Conservation (phyloP, 305 asterid genomes). For the Stenogyne calaminthoides region DNA sequence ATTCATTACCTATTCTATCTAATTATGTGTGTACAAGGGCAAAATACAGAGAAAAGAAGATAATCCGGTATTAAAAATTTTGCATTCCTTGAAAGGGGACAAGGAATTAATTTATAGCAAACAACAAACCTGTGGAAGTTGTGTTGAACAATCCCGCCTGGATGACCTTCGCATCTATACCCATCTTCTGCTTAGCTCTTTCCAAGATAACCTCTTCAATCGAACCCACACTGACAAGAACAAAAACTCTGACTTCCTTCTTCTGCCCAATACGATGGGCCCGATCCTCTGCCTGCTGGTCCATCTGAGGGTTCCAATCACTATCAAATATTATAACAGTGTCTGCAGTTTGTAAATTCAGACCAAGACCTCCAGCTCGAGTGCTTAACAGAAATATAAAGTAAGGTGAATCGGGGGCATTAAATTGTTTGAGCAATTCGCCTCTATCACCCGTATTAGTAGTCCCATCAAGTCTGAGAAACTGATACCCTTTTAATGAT, state of each 20-base stretch:
- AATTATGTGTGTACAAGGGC: background rate
- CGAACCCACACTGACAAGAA: conserved; percentile 93
- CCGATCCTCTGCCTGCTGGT: conserved; percentile 99
- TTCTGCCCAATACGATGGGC: conserved; percentile 99
- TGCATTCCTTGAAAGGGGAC: conserved; percentile 5
- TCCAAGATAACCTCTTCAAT: conserved; percentile 95
- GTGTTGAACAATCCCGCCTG: conserved; percentile 98
- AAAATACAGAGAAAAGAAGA: background rate
- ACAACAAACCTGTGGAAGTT: conserved; percentile 88
- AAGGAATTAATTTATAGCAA: conserved; percentile 16
- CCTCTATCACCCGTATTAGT: conserved; percentile 94
- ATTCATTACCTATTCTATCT: background rate
- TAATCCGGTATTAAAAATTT: background rate
- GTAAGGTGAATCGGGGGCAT: conserved; percentile 93
- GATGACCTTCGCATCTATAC: conserved; percentile 98
- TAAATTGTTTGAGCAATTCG: conserved; percentile 68
- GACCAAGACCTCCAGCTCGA: conserved; percentile 99
- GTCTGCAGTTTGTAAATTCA: conserved; percentile 96
- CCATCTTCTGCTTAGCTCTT: conserved; percentile 99
- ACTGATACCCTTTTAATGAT: conserved; percentile 70
- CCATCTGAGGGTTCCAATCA: conserved; percentile 99
- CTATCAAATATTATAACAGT: conserved; percentile 96
- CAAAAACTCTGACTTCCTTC: conserved; percentile 97
- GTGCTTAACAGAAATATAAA: conserved; percentile 97
- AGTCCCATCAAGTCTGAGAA: conserved; percentile 92